Evolutionary conservation across 2,329 filamentous ascomycete genomes (phyloP).

Genomic region (Metarhizium humberi): DNA sequence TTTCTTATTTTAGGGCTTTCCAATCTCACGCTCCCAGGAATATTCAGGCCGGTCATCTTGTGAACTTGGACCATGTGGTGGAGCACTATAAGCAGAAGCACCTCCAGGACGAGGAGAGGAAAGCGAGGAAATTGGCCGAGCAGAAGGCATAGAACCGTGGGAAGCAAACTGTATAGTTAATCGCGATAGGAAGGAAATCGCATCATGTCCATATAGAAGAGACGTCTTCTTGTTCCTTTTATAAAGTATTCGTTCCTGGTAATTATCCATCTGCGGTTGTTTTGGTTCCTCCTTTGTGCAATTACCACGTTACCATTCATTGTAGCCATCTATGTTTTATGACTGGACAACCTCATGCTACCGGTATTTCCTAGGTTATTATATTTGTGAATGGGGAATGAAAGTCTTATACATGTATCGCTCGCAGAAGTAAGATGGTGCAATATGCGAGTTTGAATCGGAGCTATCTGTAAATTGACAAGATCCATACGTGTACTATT

Average conservation of each 20-base stretch:
- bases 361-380: no score
- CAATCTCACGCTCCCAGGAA: constrained; percentile 41
- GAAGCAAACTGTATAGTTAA: neutral
- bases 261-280: neutral
- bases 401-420: no score
- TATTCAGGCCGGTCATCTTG: constrained; percentile 44
- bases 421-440: no score
- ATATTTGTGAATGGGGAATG: no score
- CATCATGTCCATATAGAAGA: neutral
- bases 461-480: no score
- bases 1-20: constrained; percentile 30
- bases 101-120: constrained; percentile 44
- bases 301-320: neutral
- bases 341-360: neutral
- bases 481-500: no score
- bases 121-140: constrained; percentile 36
- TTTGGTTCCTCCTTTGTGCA: neutral
- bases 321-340: neutral
- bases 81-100: constrained; percentile 49
- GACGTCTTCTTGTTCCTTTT: neutral
- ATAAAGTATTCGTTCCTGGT: neutral
- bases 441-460: no score
- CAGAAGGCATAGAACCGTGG: constrained; percentile 24
- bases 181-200: neutral
- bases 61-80: constrained; percentile 45